Evolutionary conservation across 1,284 basidiomycete species (phyloP).

Genomic region (Ustilago trichophora): DNA sequence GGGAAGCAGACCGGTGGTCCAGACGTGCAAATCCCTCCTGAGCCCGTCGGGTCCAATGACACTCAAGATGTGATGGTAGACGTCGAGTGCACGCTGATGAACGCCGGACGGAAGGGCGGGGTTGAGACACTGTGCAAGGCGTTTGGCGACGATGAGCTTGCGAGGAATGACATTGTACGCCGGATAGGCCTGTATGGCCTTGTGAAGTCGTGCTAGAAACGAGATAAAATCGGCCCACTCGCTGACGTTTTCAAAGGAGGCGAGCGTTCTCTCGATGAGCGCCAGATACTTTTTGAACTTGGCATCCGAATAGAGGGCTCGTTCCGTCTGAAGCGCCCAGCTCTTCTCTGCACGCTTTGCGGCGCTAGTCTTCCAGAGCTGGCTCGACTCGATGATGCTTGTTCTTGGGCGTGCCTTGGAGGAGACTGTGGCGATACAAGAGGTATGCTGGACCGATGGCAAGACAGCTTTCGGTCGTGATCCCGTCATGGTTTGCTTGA

Average conservation of each 20-base stretch:
- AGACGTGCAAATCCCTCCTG: constrained; percentile 86
- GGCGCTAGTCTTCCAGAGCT: constrained; percentile 59
- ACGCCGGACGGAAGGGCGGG: constrained; percentile 96
- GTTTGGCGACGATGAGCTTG: constrained; percentile 92
- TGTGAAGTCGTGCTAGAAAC: constrained; percentile 92
- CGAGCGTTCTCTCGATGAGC: constrained; percentile 89
- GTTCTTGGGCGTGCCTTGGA: constrained; percentile 32
- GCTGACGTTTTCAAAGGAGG: constrained; percentile 92
- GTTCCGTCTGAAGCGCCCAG: constrained; percentile 64
- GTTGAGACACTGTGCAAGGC: constrained; percentile 94
- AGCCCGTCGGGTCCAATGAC: constrained; percentile 89
- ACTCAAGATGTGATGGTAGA: constrained; percentile 88
- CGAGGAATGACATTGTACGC: constrained; percentile 94
- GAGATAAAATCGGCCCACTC: constrained; percentile 99
- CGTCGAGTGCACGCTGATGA: constrained; percentile 93
- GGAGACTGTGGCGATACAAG: constrained; percentile 10
- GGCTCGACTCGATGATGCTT: constrained; percentile 41
- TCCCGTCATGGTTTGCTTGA: too few species aligned
- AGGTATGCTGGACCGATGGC: constrained; percentile 7
- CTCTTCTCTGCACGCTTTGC: constrained; percentile 59
- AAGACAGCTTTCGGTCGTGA: constrained; percentile 12
- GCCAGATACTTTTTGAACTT: constrained; percentile 94
- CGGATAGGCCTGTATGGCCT: constrained; percentile 90
- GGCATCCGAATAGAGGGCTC: constrained; percentile 72
- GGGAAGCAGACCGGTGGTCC: constrained; percentile 95